Conservation (phyloP, 345 rosid species). For the Acer yangbiense region DNA sequence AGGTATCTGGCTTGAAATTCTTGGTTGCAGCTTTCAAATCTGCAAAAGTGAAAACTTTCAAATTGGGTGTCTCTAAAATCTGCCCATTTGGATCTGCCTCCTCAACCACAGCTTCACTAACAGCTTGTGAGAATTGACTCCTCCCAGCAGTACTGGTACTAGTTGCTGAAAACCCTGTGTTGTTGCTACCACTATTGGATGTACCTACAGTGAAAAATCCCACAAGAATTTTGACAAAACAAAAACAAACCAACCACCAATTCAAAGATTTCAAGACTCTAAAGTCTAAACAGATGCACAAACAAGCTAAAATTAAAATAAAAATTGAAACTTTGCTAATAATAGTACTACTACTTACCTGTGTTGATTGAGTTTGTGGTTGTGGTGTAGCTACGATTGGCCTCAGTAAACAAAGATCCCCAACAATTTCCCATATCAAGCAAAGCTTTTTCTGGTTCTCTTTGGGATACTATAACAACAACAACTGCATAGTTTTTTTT, state of each 20-base stretch:
- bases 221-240: background rate
- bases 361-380: conserved; percentile 18
- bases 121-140: conserved; percentile 49
- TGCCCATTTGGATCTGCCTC: conserved; percentile 27
- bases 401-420: conserved; percentile 20
- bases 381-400: background rate
- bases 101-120: conserved; percentile 35
- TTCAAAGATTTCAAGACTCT: background rate
- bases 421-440: conserved; percentile 49
- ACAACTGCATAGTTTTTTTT: background rate
- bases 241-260: background rate
- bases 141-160: conserved; percentile 34
- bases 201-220: conserved; percentile 15
- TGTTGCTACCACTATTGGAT: conserved; percentile 33
- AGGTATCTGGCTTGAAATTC: conserved; percentile 60
- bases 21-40: conserved; percentile 63
- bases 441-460: background rate
- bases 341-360: conserved; percentile 22
- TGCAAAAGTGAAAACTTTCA: conserved; percentile 50
- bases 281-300: background rate
- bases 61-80: conserved; percentile 40
- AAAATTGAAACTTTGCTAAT: background rate
- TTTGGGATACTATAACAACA: background rate
- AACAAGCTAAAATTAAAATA: background rate
- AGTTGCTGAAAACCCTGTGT: conserved; percentile 35